These are phyloP conservation scores for Tricholoma terreum DNA, from an alignment of 768 basidiomycete genomes.

Conservation along the genomic window DNA sequence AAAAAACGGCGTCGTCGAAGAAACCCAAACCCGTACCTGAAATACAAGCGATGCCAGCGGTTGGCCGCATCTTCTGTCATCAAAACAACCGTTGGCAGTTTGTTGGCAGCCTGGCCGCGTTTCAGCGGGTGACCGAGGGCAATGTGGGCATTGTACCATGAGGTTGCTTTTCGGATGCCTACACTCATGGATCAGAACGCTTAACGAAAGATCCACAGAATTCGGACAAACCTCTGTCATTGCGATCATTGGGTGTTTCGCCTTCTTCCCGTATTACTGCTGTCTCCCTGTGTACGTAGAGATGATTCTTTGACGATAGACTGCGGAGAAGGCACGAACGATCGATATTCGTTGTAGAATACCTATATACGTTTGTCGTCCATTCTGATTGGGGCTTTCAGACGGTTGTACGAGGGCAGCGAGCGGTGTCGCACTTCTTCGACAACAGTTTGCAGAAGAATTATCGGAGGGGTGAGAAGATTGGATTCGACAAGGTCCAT, in stretches of 20 bases:
- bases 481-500: constrained; percentile 92
- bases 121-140: constrained; percentile 46
- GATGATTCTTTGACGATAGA: background rate
- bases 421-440: constrained; percentile 96
- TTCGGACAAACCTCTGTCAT: constrained; percentile 72
- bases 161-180: constrained; percentile 95
- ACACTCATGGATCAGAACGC: background rate
- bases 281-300: constrained; percentile 59
- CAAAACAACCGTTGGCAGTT: constrained; percentile 65
- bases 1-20: background rate
- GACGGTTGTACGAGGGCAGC: constrained; percentile 86
- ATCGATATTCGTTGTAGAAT: constrained; percentile 84
- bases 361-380: constrained; percentile 86
- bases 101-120: constrained; percentile 44
- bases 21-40: constrained; percentile 47
- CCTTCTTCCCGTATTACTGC: constrained; percentile 72
- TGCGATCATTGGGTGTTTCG: constrained; percentile 90
- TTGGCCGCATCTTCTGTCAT: constrained; percentile 89
- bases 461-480: constrained; percentile 72
- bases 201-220: background rate
- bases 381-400: constrained; percentile 78
- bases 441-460: constrained; percentile 91
- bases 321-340: constrained; percentile 45
- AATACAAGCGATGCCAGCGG: constrained; percentile 53
- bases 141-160: constrained; percentile 85